Evolutionary conservation across 495 filamentous ascomycete genomes (phyloP), one percentile per base, ranked within the genome.

Genomic region (Staphylotrichum longicolle): DNA sequence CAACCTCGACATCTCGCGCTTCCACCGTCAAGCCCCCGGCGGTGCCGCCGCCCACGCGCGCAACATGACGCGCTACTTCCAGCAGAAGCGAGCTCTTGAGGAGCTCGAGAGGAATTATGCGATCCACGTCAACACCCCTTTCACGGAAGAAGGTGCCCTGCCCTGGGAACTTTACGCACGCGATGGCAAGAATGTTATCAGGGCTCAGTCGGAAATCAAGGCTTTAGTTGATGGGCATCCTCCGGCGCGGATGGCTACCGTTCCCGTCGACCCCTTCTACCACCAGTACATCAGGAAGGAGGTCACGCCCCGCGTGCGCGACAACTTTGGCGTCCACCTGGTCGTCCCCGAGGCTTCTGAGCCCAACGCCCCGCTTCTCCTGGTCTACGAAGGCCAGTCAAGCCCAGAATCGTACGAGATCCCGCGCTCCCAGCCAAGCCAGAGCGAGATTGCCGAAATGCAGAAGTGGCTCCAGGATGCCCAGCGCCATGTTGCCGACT

Each of bases 111-210:
- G 79, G 48, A 72, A 83, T 27, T 88, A 93, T 67, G 83, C 91
- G 62, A 86, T 92, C 27, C 87, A 90, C 66, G 92, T 98, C 67
- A 87, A 88, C 47, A 83, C 91, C 0, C 89, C 91, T 15, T 83
- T 80, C 37, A 77, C 78, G 15, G 75, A 81, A 15, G 74, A 77
- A 5, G 83, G 89, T 60, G 83, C 80, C n/a, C 82, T 83, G 41
- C 84, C 85, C 0, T 96, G 91, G 91, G 86, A 94, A 70, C 80
- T 97, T 12, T 96, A 89, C 73, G 87, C 90, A 4, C 82, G 88
- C 45, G 88, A 95, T 65, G 86, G 86, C 61, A 94, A 91, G 80
- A 94, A 90, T 68, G 83, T 83, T 7, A 86, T 93, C 66, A 86
- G 86, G 60, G 91, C 91, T 33, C 86, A 89, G 55, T 84, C 84